Percentiles rank a stretch among this genome's conserved stretches.
Evolutionary conservation across 257 asterid genomes (phyloP).

Genomic region (Ehretia macrophylla): DNA sequence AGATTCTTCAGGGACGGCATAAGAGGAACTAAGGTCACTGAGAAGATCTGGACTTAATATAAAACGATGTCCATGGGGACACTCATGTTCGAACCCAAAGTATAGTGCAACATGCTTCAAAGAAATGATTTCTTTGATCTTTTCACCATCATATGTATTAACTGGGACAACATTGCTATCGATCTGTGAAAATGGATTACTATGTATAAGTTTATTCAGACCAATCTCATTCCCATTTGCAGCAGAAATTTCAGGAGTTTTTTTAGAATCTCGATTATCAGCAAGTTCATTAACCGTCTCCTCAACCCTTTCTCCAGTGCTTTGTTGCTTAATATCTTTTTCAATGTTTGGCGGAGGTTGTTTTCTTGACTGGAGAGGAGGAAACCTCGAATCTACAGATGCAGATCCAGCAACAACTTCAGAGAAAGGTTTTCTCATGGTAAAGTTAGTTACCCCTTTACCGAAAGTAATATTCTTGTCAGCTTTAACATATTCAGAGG

Average conservation of each 20-base stretch:
- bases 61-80: conserved; percentile 92
- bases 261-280: conserved; percentile 37
- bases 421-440: conserved; percentile 77
- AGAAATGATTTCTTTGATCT: conserved; percentile 28
- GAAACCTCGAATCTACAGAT: conserved; percentile 60
- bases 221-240: conserved; percentile 22
- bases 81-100: conserved; percentile 89
- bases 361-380: conserved; percentile 68
- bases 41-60: conserved; percentile 69
- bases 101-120: conserved; percentile 43
- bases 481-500: conserved; percentile 34
- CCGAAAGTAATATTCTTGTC: conserved; percentile 33
- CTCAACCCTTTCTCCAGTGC: conserved; percentile 23
- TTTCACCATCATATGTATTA: conserved; percentile 23
- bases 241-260: conserved; percentile 25
- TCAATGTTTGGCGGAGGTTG: conserved; percentile 42
- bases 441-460: conserved; percentile 44
- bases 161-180: conserved; percentile 37
- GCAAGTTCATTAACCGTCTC: conserved; percentile 35
- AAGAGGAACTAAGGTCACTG: conserved; percentile 61
- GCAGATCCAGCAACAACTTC: conserved; percentile 94
- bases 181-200: conserved; percentile 40
- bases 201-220: conserved; percentile 19
- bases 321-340: conserved; percentile 42
- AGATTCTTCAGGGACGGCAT: conserved; percentile 52